Conservation (phyloP, 768 basidiomycete genomes). For the Kondoa subrosea region DNA sequence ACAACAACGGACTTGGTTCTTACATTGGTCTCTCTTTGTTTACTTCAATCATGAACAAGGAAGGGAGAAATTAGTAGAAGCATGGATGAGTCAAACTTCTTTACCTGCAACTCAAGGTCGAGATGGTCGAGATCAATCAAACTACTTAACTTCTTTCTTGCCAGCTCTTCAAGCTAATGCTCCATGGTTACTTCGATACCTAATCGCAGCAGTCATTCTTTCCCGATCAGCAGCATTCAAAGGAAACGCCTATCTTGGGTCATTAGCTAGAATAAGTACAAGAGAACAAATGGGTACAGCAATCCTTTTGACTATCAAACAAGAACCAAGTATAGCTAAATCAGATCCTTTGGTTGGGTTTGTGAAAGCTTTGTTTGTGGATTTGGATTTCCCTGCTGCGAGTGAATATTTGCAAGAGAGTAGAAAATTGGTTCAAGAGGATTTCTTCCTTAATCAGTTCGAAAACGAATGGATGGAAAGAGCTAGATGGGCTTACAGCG, state of each 20-base stretch:
- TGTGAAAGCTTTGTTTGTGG: slow-evolving; percentile 79
- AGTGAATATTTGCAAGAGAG: slow-evolving; percentile 52
- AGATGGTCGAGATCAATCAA: slow-evolving; percentile 12
- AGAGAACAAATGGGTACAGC: slow-evolving; percentile 34
- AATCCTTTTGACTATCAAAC: slow-evolving; percentile 76
- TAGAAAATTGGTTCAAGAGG: slow-evolving; percentile 56
- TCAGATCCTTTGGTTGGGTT: slow-evolving; percentile 83
- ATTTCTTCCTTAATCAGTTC: slow-evolving; percentile 85
- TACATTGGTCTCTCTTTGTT: slow-evolving; percentile 95
- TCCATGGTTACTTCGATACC: slow-evolving; percentile 88
- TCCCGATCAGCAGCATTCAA: slow-evolving; percentile 38
- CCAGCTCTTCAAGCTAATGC: slow-evolving; percentile 94
- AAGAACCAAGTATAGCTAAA: slow-evolving; percentile 91
- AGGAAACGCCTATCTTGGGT: slow-evolving; percentile 18
- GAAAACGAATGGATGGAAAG: slow-evolving; percentile 92
- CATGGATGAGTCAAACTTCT: slow-evolving; percentile 65
- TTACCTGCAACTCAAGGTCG: not conserved
- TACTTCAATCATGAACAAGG: slow-evolving; percentile 94
- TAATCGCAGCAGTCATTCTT: slow-evolving; percentile 80
- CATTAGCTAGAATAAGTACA: slow-evolving; percentile 17
- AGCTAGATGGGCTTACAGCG: slow-evolving; percentile 84
- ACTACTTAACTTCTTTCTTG: slow-evolving; percentile 49
- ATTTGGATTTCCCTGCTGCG: slow-evolving; percentile 92
- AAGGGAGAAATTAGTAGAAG: slow-evolving; percentile 78
- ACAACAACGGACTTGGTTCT: slow-evolving; percentile 86